Base-by-base conservation (phyloP, 2,329 filamentous ascomycete genomes). In the Chrysoporthe austroafricana region DNA sequence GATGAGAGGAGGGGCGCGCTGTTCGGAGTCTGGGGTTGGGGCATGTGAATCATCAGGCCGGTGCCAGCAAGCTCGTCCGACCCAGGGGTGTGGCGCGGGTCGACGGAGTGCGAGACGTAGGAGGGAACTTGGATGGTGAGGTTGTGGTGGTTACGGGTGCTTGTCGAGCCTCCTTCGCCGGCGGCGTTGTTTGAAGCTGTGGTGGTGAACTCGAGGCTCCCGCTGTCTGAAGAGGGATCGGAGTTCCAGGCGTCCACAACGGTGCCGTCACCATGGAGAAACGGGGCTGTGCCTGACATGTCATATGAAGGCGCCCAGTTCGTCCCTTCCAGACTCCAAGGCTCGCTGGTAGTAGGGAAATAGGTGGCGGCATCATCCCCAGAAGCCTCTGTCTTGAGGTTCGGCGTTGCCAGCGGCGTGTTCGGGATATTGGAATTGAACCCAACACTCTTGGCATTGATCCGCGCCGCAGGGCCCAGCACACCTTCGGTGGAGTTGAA, bases 41-140 rank as follows among this genome's bases (percentile, higher is more conserved):
- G 84, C 83, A 85, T 84, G 71, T 86, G 82, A 67, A 87, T 84
- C 82, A 85, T 83, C 67, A 86, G 81, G 1, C 83, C 83, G 21
- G 71, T 59, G 50, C 63, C 64, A 57, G 77, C 74, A 64, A 81
- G 68, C 44, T 77, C 77, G 8, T 71, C 63, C 57, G 46, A 36
- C n/a, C 63, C 46, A 36, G 64, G 39, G 5, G 43, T 44, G 43
- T 62, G 46, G 46, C 66, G 69, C 16, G 58, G 60, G 60, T 64
- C 66, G 44, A 2, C 32, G 54, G 34, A 16, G 32, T 66, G 66
- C 7, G 58, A 65, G 48, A 57, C 69, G 50, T 72, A 68, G 42
- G 60, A 60, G 46, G 62, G 67, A 54, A 69, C 66, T 54, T 70
- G 68, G 52, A 70, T 68, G 42, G 66, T 66, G 56, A 71, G 63